A percentile compares a stretch with the other conserved stretches of the same genome.
phyloP scores from a whole-genome alignment of 306 rosid genomes.

The Luffa acutangula region DNA sequence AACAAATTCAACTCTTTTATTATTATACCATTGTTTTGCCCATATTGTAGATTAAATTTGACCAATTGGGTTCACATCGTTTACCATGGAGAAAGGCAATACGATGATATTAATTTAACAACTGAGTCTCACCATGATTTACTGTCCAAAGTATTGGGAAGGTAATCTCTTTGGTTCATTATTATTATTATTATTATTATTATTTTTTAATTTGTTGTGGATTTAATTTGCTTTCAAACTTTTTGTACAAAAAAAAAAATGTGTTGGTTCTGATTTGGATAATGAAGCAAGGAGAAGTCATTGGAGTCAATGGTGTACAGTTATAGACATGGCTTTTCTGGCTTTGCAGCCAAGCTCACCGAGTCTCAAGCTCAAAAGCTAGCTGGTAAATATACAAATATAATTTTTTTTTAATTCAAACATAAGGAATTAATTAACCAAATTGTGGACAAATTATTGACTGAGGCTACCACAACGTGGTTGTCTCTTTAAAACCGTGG shows the following conservation, averaged over 20 bases:
- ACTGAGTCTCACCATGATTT: slow-evolving; percentile 43
- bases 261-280: slow-evolving; percentile 5
- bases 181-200: too few species aligned
- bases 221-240: too few species aligned
- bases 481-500: too few species aligned
- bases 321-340: slow-evolving; percentile 79
- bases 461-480: too few species aligned
- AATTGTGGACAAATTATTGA: too few species aligned
- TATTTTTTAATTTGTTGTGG: too few species aligned
- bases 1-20: too few species aligned
- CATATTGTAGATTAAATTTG: background rate
- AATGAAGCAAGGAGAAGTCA: slow-evolving; percentile 65
- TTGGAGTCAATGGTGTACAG: slow-evolving; percentile 53
- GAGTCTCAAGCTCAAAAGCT: slow-evolving; percentile 44
- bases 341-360: slow-evolving; percentile 70
- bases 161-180: slow-evolving; percentile 20
- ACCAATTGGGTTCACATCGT: slow-evolving; percentile 22
- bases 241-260: too few species aligned
- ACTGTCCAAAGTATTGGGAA: slow-evolving; percentile 49
- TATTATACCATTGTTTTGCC: too few species aligned
- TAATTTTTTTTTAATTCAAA: too few species aligned
- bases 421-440: too few species aligned
- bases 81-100: slow-evolving; percentile 50
- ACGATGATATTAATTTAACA: slow-evolving; percentile 28
- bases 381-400: slow-evolving; percentile 29